A percentile compares a stretch with the other conserved stretches of the same genome.
phyloP scores from a whole-genome alignment of 2,329 filamentous ascomycete genomes.

The Alternaria atra region DNA sequence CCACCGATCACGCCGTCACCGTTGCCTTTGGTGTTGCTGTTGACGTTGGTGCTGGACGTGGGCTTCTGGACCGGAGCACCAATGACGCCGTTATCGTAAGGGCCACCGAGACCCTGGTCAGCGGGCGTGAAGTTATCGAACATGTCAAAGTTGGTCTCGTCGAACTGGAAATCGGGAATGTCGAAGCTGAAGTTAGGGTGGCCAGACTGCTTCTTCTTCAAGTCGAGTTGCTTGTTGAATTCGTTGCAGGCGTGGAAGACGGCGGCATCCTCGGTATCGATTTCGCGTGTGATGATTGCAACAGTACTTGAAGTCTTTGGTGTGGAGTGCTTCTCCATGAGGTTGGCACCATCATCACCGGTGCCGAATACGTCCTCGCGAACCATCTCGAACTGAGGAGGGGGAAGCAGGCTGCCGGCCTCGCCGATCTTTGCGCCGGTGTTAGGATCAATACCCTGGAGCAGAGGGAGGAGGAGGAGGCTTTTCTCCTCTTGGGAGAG shows the following conservation, averaged over 20 bases:
- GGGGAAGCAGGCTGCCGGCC: background rate
- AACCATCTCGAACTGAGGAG: slow-evolving; percentile 8
- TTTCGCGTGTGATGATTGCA: background rate
- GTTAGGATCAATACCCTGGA: slow-evolving; percentile 29
- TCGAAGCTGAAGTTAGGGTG: background rate
- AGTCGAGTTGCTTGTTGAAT: background rate
- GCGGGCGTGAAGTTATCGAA: background rate
- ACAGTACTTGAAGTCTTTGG: background rate
- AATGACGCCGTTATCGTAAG: slow-evolving; percentile 5
- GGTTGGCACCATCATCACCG: background rate
- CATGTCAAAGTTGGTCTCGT: background rate
- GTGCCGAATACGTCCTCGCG: background rate
- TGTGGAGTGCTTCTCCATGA: background rate
- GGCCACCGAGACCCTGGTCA: background rate
- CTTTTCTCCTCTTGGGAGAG: slow-evolving; percentile 27
- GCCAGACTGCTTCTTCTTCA: background rate
- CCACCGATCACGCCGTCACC: background rate
- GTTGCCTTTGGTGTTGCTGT: background rate
- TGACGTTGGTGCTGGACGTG: background rate
- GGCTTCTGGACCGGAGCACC: background rate
- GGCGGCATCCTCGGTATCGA: background rate
- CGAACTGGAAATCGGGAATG: background rate
- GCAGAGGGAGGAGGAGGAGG: slow-evolving; percentile 27
- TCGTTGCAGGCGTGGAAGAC: background rate
- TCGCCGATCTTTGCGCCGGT: slow-evolving; percentile 7